Base-by-base conservation (phyloP, 306 rosid genomes). In the Casuarina glauca region DNA sequence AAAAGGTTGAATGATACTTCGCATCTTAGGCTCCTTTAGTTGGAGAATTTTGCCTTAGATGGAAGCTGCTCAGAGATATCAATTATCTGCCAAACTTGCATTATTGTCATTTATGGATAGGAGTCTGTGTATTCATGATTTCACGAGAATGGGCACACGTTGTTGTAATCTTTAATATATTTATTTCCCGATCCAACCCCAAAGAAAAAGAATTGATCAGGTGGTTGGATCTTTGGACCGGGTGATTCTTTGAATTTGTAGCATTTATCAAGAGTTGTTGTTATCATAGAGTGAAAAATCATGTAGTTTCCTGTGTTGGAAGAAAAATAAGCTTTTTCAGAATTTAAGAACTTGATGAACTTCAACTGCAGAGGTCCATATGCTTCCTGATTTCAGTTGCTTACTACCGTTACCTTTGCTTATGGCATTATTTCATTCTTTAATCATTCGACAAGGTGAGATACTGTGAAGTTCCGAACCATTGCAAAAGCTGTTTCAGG, bases 21-120 rank as follows among this genome's bases (percentile, higher is more conserved):
- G 2, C 97, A 95, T 86, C 99, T 95, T 69, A 84, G 99, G 89
- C 97, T 95, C 77, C 93, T 95, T 74, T 95, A 93, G 82, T 67
- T 17, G 51, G 60, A 49, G 63, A 16, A 19, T 43, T 26, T 51
- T 62, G 63, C 58, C 60, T 51, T 46, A 26, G 58, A 76, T 58
- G 49, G 69, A 45, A 76, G 10, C 58, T 4, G 19, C 71, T 62
- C 4, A 39, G 75, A 73, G 9, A 73, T 45, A 43, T 77, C 44
- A 64, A 42, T 79, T 83, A 10, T 79, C 32, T 75, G 62, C 62
- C 78, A 74, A 64, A 53, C 73, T 15, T 50, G 64, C 67, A 58
- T 80, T 74, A 16, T n/a, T 55, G 9, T 60, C 45, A 66, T 48
- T 74, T 32, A 38, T 79, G 72, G 66, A 76, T 4, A 75, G 73